Evolutionary conservation across 371 early-diverging fungal species (phyloP), one percentile per base, ranked within the genome.

Genomic region (Mucor racemosus): DNA sequence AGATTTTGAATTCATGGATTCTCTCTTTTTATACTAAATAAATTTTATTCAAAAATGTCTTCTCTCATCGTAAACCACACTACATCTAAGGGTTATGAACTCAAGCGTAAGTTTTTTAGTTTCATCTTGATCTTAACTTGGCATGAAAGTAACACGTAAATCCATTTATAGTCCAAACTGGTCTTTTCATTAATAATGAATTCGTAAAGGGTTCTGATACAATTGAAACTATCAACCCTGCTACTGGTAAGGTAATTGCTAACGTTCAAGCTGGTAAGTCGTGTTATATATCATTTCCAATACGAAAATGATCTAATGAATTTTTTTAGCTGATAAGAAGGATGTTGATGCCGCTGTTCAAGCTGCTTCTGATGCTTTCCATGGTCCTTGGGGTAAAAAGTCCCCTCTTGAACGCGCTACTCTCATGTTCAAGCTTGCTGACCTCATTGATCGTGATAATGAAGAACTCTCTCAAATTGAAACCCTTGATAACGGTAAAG

Each of bases 111-210:
- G 75, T 62, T 8, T 0, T 39, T 39, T 26, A 15, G 3, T 26
- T 26, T 15, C 19, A 31, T 39, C 17, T 35, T 35, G 36, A 56
- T 35, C 19, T 35, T 56, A 35, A 36, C 35, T 35, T 56, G 56
- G 35, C 36, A 53, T 21, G 40, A 10, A 58, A 38, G 17, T 55
- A 46, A 48, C 21, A 38, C 44, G 19, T 6, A 13, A 11, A 44
- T 44, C 31, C 35, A 33, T 44, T 26, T 57, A 19, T 65, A 82
- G 83, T 82, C 59, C 72, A 82, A 65, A 85, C 84, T 44, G 83
- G 84, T 68, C 68, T 85, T 21, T 84, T 85, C 66, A 85, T 85
- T 59, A 84, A 85, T 67, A 84, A 84, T 63, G 74, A 83, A 40
- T 85, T 84, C 33, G 81, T 85, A 38, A 71, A 64, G 36, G 76